A percentile compares a stretch with the other conserved stretches of the same genome.
Evolutionary conservation across 768 basidiomycete genomes (phyloP).

Genomic region (Trametes villosa): DNA sequence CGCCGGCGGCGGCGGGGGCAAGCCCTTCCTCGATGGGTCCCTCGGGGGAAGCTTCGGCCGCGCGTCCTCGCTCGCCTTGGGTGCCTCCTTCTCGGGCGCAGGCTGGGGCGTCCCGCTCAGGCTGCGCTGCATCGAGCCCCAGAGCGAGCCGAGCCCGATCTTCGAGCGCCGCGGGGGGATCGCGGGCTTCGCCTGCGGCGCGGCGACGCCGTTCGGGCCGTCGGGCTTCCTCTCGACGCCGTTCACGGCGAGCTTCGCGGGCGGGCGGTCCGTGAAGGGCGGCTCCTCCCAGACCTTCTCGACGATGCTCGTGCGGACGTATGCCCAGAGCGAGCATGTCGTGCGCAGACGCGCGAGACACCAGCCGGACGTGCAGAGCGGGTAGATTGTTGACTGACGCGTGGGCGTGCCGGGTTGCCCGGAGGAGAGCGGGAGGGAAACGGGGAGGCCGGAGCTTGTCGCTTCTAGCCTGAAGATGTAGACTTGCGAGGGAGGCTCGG

Average conservation of each 20-base stretch:
- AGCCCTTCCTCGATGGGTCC: constrained; percentile 24
- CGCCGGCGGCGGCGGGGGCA: constrained; percentile 23
- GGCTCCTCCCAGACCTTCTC: constrained; percentile 89
- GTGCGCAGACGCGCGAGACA: constrained; percentile 80
- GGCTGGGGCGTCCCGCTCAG: constrained; percentile 26
- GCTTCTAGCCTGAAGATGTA: constrained; percentile 69
- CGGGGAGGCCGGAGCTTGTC: constrained; percentile 33
- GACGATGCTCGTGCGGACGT: constrained; percentile 78
- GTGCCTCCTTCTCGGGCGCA: constrained; percentile 9
- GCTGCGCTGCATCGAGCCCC: constrained; percentile 36
- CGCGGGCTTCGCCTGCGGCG: constrained; percentile 5
- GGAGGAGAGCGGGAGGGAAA: constrained; percentile 28
- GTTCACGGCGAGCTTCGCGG: constrained; percentile 20
- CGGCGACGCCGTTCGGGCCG: constrained; percentile 13
- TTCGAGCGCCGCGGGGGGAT: constrained; percentile 25
- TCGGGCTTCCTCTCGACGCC: constrained; percentile 23
- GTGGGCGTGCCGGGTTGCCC: constrained; percentile 31
- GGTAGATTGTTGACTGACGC: constrained; percentile 59
- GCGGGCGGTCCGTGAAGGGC: constrained; percentile 20
- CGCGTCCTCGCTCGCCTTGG: no score
- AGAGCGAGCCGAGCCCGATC: constrained; percentile 34
- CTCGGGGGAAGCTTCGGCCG: constrained; percentile 29
- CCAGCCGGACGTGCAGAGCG: constrained; percentile 85
- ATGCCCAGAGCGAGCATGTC: constrained; percentile 92
- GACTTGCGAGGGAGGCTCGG: constrained; percentile 47